Percentiles rank a stretch among this genome's conserved stretches.
phyloP scores from a whole-genome alignment of 2,329 filamentous ascomycete species.

The Lecanicillium sp. region DNA sequence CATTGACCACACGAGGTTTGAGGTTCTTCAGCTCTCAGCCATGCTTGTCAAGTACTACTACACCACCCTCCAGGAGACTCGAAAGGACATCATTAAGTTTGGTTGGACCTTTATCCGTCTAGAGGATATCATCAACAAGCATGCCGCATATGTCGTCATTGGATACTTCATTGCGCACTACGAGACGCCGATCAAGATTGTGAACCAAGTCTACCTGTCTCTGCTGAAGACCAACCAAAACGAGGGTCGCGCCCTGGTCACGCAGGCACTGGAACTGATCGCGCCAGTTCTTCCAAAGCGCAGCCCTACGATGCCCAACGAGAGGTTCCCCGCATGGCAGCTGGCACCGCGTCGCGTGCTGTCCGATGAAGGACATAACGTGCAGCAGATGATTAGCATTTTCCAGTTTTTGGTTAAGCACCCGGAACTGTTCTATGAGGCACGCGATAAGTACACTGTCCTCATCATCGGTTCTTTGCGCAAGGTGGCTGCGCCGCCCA shows the following conservation, averaged over 20 bases:
- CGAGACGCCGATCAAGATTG: constrained; percentile 93
- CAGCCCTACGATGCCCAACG: constrained; percentile 59
- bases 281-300: constrained; percentile 90
- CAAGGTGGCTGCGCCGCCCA: constrained; percentile 80
- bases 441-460: constrained; percentile 81
- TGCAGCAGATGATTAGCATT: constrained; percentile 93
- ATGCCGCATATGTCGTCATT: constrained; percentile 93
- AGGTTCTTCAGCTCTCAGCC: constrained; percentile 88
- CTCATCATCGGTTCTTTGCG: constrained; percentile 83
- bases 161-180: constrained; percentile 97
- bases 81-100: constrained; percentile 98
- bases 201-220: constrained; percentile 89
- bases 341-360: constrained; percentile 85
- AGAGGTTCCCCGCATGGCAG: constrained; percentile 80
- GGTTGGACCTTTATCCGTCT: constrained; percentile 97
- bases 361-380: constrained; percentile 88
- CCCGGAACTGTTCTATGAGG: constrained; percentile 89
- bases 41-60: constrained; percentile 95
- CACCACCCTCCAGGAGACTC: constrained; percentile 76
- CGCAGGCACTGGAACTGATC: constrained; percentile 88
- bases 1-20: constrained; percentile 93
- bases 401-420: constrained; percentile 95
- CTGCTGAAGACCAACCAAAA: constrained; percentile 90
- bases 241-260: constrained; percentile 85
- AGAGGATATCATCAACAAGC: constrained; percentile 99